Conservation (phyloP, 139 green algal genomes). For the Pedinophyceae sp. region DNA sequence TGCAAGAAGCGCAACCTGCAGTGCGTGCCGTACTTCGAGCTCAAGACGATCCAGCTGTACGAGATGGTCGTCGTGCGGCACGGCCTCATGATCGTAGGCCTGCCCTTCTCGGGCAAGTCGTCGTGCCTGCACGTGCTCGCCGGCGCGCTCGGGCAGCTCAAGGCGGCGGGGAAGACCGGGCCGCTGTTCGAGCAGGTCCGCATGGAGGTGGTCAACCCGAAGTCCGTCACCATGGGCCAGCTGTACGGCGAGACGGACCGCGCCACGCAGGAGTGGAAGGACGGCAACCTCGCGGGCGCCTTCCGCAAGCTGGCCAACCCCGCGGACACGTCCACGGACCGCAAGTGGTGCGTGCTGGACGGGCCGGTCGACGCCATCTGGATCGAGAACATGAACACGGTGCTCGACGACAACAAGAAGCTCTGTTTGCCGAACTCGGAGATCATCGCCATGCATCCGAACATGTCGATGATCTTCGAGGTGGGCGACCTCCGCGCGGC, state of each 20-base stretch:
- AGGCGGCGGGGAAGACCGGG: slow-evolving; percentile 19
- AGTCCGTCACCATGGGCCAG: slow-evolving; percentile 65
- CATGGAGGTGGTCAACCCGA: slow-evolving; percentile 51
- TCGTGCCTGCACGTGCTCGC: slow-evolving; percentile 26
- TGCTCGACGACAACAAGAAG: slow-evolving; percentile 75
- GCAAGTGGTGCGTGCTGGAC: slow-evolving; percentile 45
- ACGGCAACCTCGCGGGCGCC: slow-evolving; percentile 44
- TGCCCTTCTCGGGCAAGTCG: slow-evolving; percentile 46
- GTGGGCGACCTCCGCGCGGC: slow-evolving; percentile 57
- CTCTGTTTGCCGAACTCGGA: slow-evolving; percentile 64
- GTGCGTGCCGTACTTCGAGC: slow-evolving; percentile 48
- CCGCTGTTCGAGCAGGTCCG: slow-evolving; percentile 43
- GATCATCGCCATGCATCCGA: slow-evolving; percentile 65
- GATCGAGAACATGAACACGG: slow-evolving; percentile 84
- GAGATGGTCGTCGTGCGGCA: slow-evolving; percentile 74
- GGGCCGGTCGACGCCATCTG: slow-evolving; percentile 66
- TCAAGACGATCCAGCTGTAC: slow-evolving; percentile 65
- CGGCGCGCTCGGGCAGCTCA: slow-evolving; percentile 17
- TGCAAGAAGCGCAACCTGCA: slow-evolving; percentile 46
- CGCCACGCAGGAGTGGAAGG: slow-evolving; percentile 61
- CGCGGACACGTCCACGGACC: slow-evolving; percentile 13
- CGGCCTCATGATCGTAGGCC: slow-evolving; percentile 62
- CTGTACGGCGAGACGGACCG: slow-evolving; percentile 53
- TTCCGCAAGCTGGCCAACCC: slow-evolving; percentile 26
- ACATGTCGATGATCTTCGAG: slow-evolving; percentile 79